Evolutionary conservation across 495 filamentous ascomycete genomes (phyloP), one percentile per base, ranked within the genome.

Genomic region (Aspergillus homomorphus): DNA sequence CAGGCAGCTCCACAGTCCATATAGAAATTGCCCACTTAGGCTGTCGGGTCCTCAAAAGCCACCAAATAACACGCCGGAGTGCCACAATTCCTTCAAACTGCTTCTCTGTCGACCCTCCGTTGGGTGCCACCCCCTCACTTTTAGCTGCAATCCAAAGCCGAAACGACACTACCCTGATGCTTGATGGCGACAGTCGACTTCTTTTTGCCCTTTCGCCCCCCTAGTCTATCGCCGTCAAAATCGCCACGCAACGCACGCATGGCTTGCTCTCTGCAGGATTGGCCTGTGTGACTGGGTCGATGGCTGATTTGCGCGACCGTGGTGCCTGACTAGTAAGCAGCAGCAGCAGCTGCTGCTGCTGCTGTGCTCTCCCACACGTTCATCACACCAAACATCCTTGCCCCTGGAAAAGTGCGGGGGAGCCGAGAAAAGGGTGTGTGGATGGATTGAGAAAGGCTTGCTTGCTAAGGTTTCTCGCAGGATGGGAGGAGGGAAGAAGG

Each of bases 311-410:
- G 15, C 15, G 51, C 51, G 51, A 53, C 51, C 51, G 51, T 53
- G 51, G 51, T 53, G 51, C 51, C 51, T 53, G 51, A 53, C 51
- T 53, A 53, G 28, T 38, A 38, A 38, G 33, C 26, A n/a, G n/a
- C n/a, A n/a, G n/a, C 33, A 38, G 33, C 33, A 38, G 33, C 33
- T 38, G 3, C 26, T 28, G n/a, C n/a, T n/a, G n/a, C n/a, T 14
- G 12, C 2, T 18, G 16, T 51, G 4, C 49, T 19, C 28, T 42
- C 51, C 46, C 46, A 50, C 45, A 46, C 9, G 46, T 50, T 50
- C 46, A 50, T 50, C 19, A 26, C 46, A 50, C n/a, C 46, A 50
- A 38, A 50, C 46, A 50, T 50, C 46, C 46, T 50, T 50, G 46
- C 22, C 51, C 26, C 51, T 23, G 51, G n/a, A 38, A 51, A 30